Evolutionary conservation across 495 filamentous ascomycete genomes (phyloP), one percentile per base, ranked within the genome.

Genomic region (Tuber borchii): DNA sequence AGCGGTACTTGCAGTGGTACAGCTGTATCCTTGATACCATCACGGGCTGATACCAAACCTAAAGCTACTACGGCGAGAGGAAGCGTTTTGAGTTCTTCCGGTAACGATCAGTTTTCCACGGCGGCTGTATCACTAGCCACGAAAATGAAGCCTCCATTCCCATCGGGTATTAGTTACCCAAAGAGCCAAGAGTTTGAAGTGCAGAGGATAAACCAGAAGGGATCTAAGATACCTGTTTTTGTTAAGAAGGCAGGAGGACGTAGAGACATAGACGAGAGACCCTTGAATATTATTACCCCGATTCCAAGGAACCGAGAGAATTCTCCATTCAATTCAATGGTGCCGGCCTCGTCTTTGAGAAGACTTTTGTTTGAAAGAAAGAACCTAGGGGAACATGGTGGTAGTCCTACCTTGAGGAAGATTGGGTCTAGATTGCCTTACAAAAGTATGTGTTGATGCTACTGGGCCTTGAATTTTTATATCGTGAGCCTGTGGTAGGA

Each of bases 151-250:
- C 12, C 31, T 61, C 51, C n/a, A 16, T 61, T 61, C 51, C 14
- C 51, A 26, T 3, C n/a, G 10, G n/a, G 6, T 10, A 4, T 12
- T 14, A 26, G 26, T 61, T 31, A 5, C 26, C 51, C n/a, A 61
- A 31, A 26, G 26, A 16, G 51, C 12, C n/a, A 61, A 31, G 51
- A 61, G 51, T 2, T 26, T 61, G 51, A 7, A 61, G 51, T 31
- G 4, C 51, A 12, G 31, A 61, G n/a, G n/a, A 61, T 31, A 31
- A 31, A 31, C 12, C 2, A 16, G 26, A 61, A 61, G n/a, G 51
- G 51, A 61, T 61, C 51, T 31, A 61, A 31, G 51, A 61, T 61
- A 61, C 51, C 51, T 31, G 51, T 61, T 61, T n/a, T 31, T 61
- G 51, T 10, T 31, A 61, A 31, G 51, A 61, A 61, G 51, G 51